Percentiles rank a stretch among this genome's conserved stretches.
These are phyloP conservation scores for Leishmania gerbilli DNA, from an alignment of 208 protist species.

Conservation along the genomic window DNA sequence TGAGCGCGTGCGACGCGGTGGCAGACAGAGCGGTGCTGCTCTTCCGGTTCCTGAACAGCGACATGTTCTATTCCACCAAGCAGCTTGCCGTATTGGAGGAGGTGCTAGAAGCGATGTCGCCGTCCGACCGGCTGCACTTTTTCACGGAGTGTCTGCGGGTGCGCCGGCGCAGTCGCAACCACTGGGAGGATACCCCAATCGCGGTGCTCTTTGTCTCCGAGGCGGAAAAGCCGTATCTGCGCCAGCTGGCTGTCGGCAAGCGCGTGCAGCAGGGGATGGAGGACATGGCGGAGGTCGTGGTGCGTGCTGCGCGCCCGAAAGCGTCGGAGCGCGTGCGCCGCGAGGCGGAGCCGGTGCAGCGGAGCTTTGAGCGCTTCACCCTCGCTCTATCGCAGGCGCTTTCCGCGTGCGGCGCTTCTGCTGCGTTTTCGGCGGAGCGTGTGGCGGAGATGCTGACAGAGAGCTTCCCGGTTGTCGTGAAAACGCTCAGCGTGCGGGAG, in stretches of 20 bases:
- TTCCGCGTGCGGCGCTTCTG: constrained; percentile 3
- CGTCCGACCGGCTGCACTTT: constrained; percentile 53
- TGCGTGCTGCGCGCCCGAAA: constrained; percentile 26
- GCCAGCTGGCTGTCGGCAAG: constrained; percentile 46
- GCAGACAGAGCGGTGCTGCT: constrained; percentile 45
- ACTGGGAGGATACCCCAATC: constrained; percentile 81
- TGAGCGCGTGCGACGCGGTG: constrained; percentile 3
- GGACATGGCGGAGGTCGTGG: constrained; percentile 34
- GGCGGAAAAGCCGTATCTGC: constrained; percentile 29
- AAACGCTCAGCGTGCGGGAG: constrained; percentile 33
- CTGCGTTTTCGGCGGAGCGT: constrained; percentile 13
- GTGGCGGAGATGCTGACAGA: constrained; percentile 35
- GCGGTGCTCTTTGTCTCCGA: constrained; percentile 61
- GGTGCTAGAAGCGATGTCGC: constrained; percentile 38
- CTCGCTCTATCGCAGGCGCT: constrained; percentile 23
- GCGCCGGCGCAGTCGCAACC: constrained; percentile 67
- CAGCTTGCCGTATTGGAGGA: constrained; percentile 65
- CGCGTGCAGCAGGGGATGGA: constrained; percentile 37
- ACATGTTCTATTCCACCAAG: constrained; percentile 80
- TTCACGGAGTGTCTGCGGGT: constrained; percentile 75
- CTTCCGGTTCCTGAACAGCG: constrained; percentile 85
- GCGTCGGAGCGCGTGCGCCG: constrained; percentile 13
- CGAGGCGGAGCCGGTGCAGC: constrained; percentile 31
- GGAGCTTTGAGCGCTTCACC: constrained; percentile 40
- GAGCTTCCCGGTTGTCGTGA: constrained; percentile 34